A percentile compares a stretch with the other conserved stretches of the same genome.
Conservation (phyloP, 352 stramenopile species). For the Phytopythium vexans region DNA sequence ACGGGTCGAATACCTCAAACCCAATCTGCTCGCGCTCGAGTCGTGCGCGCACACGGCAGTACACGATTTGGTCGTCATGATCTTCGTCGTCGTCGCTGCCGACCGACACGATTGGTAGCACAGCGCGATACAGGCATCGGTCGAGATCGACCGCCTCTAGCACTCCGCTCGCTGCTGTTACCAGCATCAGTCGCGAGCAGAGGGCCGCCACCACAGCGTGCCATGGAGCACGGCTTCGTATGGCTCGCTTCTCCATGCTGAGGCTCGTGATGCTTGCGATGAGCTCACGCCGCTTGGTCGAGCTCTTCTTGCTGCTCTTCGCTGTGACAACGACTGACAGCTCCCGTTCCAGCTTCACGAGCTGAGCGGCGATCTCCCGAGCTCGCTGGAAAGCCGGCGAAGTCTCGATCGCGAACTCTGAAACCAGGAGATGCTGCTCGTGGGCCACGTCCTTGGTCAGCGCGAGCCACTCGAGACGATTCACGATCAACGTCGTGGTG, state of each 20-base stretch:
- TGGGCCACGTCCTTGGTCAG: constrained; percentile 41
- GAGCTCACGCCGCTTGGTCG: too few relatives aligned
- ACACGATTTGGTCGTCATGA: constrained; percentile 12
- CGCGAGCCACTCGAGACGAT: constrained; percentile 34
- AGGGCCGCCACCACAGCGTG: constrained; percentile 24
- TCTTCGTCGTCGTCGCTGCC: constrained; percentile 16
- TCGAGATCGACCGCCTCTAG: constrained; percentile 23
- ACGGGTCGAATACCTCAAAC: constrained; percentile 43
- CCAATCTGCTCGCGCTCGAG: constrained; percentile 16
- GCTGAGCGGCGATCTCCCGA: constrained; percentile 6
- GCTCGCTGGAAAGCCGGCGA: constrained; percentile 10
- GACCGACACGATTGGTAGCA: constrained; percentile 35
- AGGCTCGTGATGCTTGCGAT: too few relatives aligned
- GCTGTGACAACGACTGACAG: neutral
- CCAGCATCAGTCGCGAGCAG: constrained; percentile 26
- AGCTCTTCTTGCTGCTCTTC: too few relatives aligned
- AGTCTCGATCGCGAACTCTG: constrained; percentile 23
- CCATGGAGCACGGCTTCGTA: constrained; percentile 22
- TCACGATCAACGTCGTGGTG: constrained; percentile 14
- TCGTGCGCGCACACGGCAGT: constrained; percentile 39
- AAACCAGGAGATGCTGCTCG: constrained; percentile 28
- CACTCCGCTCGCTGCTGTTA: neutral
- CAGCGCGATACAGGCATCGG: constrained; percentile 38
- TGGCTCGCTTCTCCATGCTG: neutral
- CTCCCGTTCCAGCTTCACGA: constrained; percentile 2